A percentile compares a stretch with the other conserved stretches of the same genome.
Conservation (phyloP, 768 basidiomycete species). For the Tulasnella sp. region DNA sequence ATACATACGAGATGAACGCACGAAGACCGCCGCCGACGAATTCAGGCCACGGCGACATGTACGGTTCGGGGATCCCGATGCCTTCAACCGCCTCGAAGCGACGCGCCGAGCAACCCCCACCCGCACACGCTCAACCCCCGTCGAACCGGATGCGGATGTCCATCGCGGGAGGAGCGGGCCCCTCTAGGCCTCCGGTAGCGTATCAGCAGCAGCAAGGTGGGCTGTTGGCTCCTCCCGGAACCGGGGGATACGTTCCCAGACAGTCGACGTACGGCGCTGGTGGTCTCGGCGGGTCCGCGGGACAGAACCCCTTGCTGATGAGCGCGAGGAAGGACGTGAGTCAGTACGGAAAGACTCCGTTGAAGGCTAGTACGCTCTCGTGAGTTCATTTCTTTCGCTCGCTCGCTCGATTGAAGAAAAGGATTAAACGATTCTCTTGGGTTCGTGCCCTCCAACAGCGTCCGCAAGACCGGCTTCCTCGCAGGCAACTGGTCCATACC, state of each 20-base stretch:
- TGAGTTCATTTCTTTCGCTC: conserved; percentile 1
- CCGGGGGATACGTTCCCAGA: conserved; percentile 40
- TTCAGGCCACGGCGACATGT: neutral
- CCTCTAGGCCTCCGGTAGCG: conserved; percentile 25
- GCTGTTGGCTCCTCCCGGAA: conserved; percentile 19
- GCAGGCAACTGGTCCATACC: conserved; percentile 38
- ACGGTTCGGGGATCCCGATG: conserved; percentile 52
- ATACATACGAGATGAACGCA: neutral
- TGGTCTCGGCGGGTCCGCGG: conserved; percentile 25
- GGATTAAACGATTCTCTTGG: conserved; percentile 46
- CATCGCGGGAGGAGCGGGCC: conserved; percentile 56
- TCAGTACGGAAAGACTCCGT: conserved; percentile 51
- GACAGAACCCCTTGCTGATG: conserved; percentile 47
- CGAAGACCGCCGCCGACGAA: neutral
- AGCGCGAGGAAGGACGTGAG: conserved; percentile 49
- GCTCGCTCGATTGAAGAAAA: neutral
- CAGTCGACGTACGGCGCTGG: conserved; percentile 62
- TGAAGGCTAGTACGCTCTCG: conserved; percentile 8
- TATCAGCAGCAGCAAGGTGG: conserved; percentile 23
- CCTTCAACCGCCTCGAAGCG: conserved; percentile 56
- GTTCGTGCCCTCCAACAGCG: conserved; percentile 9
- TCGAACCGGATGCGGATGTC: conserved; percentile 44
- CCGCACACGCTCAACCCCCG: conserved; percentile 6
- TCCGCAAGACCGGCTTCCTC: conserved; percentile 31
- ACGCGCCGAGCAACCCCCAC: conserved; percentile 21